A percentile compares a stretch with the other conserved stretches of the same genome.
Evolutionary conservation across 2,329 filamentous ascomycete species (phyloP).

Genomic region (Gremmenia infestans): DNA sequence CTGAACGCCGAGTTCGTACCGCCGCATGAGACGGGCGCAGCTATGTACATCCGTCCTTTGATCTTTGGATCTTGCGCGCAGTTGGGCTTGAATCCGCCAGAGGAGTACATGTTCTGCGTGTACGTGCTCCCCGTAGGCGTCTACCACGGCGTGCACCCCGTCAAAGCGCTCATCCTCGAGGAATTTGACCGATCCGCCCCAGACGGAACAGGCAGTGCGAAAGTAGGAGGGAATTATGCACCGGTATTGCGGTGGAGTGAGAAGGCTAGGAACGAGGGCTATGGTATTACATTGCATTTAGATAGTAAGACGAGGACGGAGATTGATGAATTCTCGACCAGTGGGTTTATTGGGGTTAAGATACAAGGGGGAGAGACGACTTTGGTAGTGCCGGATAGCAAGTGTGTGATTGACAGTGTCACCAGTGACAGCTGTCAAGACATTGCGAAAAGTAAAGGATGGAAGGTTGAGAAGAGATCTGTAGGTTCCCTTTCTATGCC

Average conservation of each 20-base stretch:
- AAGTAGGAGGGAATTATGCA: conserved; percentile 93
- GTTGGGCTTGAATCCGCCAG: conserved; percentile 77
- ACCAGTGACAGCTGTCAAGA: conserved; percentile 74
- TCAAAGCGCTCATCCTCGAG: conserved; percentile 83
- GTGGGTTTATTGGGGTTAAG: conserved; percentile 81
- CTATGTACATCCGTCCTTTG: conserved; percentile 88
- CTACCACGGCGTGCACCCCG: conserved; percentile 85
- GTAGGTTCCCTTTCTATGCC: conserved; percentile 39
- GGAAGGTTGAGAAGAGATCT: conserved; percentile 72
- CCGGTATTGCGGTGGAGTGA: conserved; percentile 87
- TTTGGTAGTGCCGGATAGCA: conserved; percentile 80
- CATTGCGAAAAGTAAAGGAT: conserved; percentile 74
- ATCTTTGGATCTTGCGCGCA: conserved; percentile 85
- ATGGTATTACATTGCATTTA: conserved; percentile 89
- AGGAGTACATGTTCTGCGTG: conserved; percentile 88
- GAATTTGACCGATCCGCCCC: conserved; percentile 94
- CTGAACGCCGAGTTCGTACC: conserved; percentile 90
- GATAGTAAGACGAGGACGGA: conserved; percentile 80
- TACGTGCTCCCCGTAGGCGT: conserved; percentile 90
- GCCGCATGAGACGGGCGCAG: conserved; percentile 80
- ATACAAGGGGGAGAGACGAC: conserved; percentile 38
- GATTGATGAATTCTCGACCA: conserved; percentile 94
- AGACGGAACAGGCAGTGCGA: conserved; percentile 83
- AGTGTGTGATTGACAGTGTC: conserved; percentile 81
- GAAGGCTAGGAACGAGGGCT: conserved; percentile 71